phyloP scores from a whole-genome alignment of 202 grass and related monocot genomes.

The Carex arenaria region DNA sequence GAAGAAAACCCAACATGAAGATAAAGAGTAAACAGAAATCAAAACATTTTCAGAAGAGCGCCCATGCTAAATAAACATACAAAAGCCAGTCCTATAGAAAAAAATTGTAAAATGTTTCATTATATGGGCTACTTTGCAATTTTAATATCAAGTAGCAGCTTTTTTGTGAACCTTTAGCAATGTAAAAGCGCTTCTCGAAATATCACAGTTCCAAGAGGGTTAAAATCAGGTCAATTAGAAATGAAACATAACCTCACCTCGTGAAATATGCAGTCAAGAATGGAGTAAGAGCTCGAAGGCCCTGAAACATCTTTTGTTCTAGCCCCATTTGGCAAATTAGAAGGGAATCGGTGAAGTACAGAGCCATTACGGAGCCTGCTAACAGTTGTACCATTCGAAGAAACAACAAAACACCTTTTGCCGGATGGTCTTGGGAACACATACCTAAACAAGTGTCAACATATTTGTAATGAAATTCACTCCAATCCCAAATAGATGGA shows the following conservation, averaged over 20 bases:
- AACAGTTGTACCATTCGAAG: slow-evolving; percentile 62
- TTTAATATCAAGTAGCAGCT: neutral
- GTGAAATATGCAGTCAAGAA: slow-evolving; percentile 95
- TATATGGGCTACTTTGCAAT: neutral
- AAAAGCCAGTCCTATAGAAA: neutral
- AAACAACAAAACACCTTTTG: slow-evolving; percentile 78
- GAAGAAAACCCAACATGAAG: neutral
- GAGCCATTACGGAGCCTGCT: slow-evolving; percentile 82
- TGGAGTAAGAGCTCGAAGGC: slow-evolving; percentile 73
- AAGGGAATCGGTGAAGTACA: slow-evolving; percentile 85
- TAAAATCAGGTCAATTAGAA: neutral
- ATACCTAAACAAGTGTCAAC: slow-evolving; percentile 50
- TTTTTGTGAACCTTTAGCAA: neutral
- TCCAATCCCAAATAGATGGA: neutral
- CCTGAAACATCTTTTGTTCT: slow-evolving; percentile 66
- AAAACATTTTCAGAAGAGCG: neutral
- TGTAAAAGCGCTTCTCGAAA: neutral
- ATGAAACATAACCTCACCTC: slow-evolving; percentile 41
- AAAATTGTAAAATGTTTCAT: neutral
- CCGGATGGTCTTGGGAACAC: slow-evolving; percentile 77
- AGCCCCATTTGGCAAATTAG: slow-evolving; percentile 71
- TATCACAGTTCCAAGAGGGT: neutral
- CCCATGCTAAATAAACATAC: neutral
- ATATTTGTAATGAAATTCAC: neutral
- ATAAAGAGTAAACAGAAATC: neutral